phyloP scores from a whole-genome alignment of 2,329 filamentous ascomycete genomes.

The Colletotrichum musae region DNA sequence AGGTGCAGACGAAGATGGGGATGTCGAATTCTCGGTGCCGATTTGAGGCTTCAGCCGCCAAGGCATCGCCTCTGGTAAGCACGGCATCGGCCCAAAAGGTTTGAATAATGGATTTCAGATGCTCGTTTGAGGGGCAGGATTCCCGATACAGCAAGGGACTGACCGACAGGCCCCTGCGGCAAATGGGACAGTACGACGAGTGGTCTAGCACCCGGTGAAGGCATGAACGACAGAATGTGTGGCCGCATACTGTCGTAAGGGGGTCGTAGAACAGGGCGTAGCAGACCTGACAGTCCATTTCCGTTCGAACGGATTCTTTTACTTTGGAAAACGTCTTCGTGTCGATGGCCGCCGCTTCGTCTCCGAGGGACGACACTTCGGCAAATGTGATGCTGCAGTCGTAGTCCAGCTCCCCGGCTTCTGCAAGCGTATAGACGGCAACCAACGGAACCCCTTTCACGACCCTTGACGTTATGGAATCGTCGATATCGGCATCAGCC shows the following conservation, averaged over 20 bases:
- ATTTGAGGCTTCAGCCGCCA: slow-evolving; percentile 70
- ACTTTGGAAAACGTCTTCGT: slow-evolving; percentile 65
- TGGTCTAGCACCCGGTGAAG: slow-evolving; percentile 83
- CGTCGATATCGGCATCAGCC: slow-evolving; percentile 52
- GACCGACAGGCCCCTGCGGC: slow-evolving; percentile 75
- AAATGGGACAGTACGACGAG: slow-evolving; percentile 84
- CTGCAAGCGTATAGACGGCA: slow-evolving; percentile 77
- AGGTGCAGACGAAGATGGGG: slow-evolving; percentile 85
- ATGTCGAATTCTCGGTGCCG: slow-evolving; percentile 71
- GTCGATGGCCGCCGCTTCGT: slow-evolving; percentile 47
- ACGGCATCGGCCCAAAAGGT: slow-evolving; percentile 80
- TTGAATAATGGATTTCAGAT: slow-evolving; percentile 74
- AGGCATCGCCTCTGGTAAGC: slow-evolving; percentile 67
- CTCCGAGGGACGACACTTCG: slow-evolving; percentile 45
- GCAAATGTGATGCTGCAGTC: slow-evolving; percentile 69
- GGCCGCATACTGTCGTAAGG: slow-evolving; percentile 87
- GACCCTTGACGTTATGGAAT: slow-evolving; percentile 51
- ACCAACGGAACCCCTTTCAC: slow-evolving; percentile 72
- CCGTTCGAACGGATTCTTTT: slow-evolving; percentile 73
- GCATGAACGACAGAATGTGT: slow-evolving; percentile 90
- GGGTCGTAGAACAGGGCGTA: slow-evolving; percentile 87
- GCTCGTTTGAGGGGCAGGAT: slow-evolving; percentile 70
- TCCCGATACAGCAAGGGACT: slow-evolving; percentile 58
- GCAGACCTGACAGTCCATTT: slow-evolving; percentile 92
- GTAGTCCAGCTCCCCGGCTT: slow-evolving; percentile 71